Evolutionary conservation across 345 rosid genomes (phyloP), one percentile per base, ranked within the genome.

Genomic region (Carallia pectinifolia): DNA sequence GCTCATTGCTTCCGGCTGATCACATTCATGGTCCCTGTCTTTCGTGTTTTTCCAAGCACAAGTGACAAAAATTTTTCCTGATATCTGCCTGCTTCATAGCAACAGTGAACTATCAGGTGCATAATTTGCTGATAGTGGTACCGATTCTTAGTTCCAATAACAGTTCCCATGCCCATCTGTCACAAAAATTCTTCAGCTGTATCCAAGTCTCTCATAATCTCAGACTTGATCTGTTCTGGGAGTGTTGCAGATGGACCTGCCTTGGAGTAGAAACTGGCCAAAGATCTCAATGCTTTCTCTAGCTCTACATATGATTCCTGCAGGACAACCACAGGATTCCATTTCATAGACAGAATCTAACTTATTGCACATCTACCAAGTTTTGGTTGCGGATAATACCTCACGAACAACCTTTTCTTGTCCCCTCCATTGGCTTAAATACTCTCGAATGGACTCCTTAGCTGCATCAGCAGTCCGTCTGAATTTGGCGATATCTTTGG

Each of bases 401-500:
- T 91, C 89, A 31, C 54, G 65, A 27, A 78, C 81, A 38, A 94
- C 85, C 12, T 56, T 65, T 60, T 77, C 70, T 61, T 85, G 90
- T 27, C 97, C 98, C 77, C 80, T 86, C 98, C 99, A 95, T 66
- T 76, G 86, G 55, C 88, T 77, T 80, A 95, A 73, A 71, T 90
- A 91, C 7, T 91, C 91, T 70, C 91, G 84, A 67, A 91, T 95
- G 0, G 97, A 91, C 75, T 86, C 97, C 76, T 91, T 91, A 5
- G 97, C 99, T 0, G 99, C 86, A 83, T 90, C 98, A 15, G 96
- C 98, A 36, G 81, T 90, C 70, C 97, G 76, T 58, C 97, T 84
- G 62, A 95, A 91, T 71, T 90, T 86, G 2, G 84, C 85, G 27
- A 52, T 76, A 70, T 91, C 96, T 68, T 82, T 85, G 16, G 93